Percentiles rank a stretch among this genome's conserved stretches.
Conservation (phyloP, 2,329 filamentous ascomycete species). For the Neurospora sp. region DNA sequence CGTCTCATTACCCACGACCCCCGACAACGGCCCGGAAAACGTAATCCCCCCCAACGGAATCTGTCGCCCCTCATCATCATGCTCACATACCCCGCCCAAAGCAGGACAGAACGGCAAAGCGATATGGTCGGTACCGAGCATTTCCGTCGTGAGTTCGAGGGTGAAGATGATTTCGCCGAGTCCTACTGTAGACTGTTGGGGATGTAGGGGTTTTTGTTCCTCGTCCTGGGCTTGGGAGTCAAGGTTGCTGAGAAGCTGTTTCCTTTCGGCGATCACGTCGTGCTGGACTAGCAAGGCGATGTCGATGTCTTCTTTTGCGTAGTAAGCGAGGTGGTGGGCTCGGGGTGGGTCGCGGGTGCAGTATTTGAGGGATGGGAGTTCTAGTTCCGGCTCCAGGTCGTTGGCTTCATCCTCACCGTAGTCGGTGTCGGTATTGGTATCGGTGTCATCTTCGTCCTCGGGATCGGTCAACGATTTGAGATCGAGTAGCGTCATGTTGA, state of each 20-base stretch:
- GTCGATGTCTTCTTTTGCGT: conserved; percentile 6
- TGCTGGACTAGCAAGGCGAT: conserved; percentile 9
- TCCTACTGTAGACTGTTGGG: neutral
- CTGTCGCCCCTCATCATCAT: neutral
- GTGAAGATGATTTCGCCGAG: conserved; percentile 9
- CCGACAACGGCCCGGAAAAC: neutral
- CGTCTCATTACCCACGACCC: neutral
- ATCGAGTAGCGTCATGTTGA: conserved; percentile 7
- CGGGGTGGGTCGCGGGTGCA: neutral
- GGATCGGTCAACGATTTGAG: neutral
- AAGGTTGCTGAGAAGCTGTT: neutral
- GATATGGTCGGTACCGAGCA: conserved; percentile 1
- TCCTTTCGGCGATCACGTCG: neutral
- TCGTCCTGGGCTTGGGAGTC: neutral
- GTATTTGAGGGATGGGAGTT: neutral
- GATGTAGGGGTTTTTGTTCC: neutral
- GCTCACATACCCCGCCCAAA: neutral
- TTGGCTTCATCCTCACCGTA: neutral
- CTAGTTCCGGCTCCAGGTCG: neutral
- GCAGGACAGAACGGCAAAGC: neutral
- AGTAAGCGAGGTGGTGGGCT: conserved; percentile 6
- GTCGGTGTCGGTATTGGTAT: neutral
- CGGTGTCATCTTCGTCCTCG: neutral
- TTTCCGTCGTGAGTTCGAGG: conserved; percentile 5
- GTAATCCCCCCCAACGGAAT: neutral